Percentiles rank a stretch among this genome's conserved stretches.
phyloP scores from a whole-genome alignment of 192 early-diverging fungal species.

The Rhizoclosmatium sp. region DNA sequence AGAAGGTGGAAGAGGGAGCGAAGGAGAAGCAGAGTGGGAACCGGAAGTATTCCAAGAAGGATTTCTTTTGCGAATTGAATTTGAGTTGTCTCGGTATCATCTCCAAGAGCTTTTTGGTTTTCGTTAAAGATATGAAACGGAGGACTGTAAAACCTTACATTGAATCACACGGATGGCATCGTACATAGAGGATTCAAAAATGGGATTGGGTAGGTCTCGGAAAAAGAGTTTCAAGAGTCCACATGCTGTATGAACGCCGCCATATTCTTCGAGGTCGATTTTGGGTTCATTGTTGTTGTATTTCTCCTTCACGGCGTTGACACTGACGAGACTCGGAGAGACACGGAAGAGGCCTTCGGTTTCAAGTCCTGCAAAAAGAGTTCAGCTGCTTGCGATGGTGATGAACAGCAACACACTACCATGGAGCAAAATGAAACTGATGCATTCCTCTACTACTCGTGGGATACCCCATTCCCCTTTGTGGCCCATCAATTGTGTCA shows the following conservation, averaged over 20 bases:
- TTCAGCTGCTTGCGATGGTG: background rate
- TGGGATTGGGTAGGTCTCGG: conserved; percentile 79
- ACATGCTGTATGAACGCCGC: conserved; percentile 82
- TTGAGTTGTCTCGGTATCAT: conserved; percentile 18
- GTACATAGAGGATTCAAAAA: conserved; percentile 73
- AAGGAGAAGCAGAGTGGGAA: conserved; percentile 34
- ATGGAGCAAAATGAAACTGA: conserved; percentile 71
- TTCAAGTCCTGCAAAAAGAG: conserved; percentile 61
- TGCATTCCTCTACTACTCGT: conserved; percentile 73
- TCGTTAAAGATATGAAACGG: background rate
- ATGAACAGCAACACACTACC: conserved; percentile 48
- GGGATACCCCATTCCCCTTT: conserved; percentile 81
- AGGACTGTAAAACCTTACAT: conserved; percentile 37
- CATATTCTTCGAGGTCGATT: conserved; percentile 34
- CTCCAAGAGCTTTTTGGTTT: background rate
- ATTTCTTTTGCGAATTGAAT: conserved; percentile 29
- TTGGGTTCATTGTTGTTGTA: conserved; percentile 49
- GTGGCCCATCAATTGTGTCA: conserved; percentile 79
- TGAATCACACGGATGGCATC: conserved; percentile 60
- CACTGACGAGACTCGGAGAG: conserved; percentile 75
- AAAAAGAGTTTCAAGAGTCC: conserved; percentile 85
- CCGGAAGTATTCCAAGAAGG: conserved; percentile 49
- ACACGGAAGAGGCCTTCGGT: conserved; percentile 87
- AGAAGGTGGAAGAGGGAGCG: conserved; percentile 76
- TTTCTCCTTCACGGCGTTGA: conserved; percentile 69